Conservation (phyloP, 2,329 filamentous ascomycete species). For the Didymella keratinophila region DNA sequence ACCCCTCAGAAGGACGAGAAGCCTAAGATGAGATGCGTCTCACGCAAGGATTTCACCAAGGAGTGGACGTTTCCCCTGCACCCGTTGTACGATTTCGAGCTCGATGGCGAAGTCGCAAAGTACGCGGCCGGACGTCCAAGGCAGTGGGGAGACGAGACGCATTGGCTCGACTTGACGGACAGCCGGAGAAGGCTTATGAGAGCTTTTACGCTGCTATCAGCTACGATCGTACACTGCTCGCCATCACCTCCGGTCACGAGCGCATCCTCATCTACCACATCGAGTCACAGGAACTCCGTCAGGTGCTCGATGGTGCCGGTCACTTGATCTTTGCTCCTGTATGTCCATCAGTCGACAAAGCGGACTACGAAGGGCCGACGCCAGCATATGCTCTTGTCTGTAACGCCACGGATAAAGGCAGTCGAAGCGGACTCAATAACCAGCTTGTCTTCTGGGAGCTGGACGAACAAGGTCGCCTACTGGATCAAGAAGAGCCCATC, state of each 20-base stretch:
- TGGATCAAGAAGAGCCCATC: constrained; percentile 41
- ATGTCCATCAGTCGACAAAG: neutral
- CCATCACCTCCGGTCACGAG: constrained; percentile 27
- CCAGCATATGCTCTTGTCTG: constrained; percentile 36
- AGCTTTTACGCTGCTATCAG: constrained; percentile 29
- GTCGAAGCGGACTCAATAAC: constrained; percentile 1
- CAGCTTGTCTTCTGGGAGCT: constrained; percentile 41
- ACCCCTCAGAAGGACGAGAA: neutral
- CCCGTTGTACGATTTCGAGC: constrained; percentile 27
- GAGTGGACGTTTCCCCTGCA: constrained; percentile 25
- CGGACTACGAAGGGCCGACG: neutral
- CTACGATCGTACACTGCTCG: constrained; percentile 34
- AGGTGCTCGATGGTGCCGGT: constrained; percentile 35
- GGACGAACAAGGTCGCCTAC: constrained; percentile 34
- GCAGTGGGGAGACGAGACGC: constrained; percentile 23
- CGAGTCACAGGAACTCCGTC: constrained; percentile 30
- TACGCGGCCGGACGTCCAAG: constrained; percentile 30
- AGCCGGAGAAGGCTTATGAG: neutral
- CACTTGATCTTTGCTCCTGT: constrained; percentile 27
- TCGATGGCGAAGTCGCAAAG: constrained; percentile 21
- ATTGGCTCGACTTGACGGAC: constrained; percentile 22
- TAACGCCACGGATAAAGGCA: constrained; percentile 15
- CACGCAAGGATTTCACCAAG: constrained; percentile 21
- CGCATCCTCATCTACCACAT: constrained; percentile 35
- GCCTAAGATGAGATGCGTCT: neutral